A percentile compares a stretch with the other conserved stretches of the same genome.
Evolutionary conservation across 805 yeast species (phyloP).

Genomic region (Pichia paraexigua): DNA sequence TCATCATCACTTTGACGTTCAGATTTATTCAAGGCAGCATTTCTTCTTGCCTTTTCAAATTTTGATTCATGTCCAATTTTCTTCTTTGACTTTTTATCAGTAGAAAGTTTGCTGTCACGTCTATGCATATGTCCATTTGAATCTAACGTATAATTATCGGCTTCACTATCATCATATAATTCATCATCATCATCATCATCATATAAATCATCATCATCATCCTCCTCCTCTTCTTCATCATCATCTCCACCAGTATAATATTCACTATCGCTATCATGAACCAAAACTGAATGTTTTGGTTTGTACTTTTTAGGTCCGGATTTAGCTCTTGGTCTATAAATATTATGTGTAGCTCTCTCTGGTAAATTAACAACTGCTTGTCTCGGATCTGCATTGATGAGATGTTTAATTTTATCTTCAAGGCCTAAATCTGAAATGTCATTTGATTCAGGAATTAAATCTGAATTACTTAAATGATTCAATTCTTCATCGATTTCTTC

Average conservation of each 20-base stretch:
- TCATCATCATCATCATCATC: constrained; percentile 13
- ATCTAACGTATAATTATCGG: constrained; percentile 10
- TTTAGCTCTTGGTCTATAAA: background rate
- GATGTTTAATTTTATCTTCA: constrained; percentile 21
- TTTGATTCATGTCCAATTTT: constrained; percentile 15
- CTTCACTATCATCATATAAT: constrained; percentile 15
- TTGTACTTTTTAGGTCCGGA: background rate
- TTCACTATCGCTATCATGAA: constrained; percentile 5
- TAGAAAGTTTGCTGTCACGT: background rate
- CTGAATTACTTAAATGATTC: constrained; percentile 14
- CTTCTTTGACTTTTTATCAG: background rate
- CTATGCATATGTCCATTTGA: background rate
- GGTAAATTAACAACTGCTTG: constrained; percentile 14
- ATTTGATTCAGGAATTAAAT: constrained; percentile 16
- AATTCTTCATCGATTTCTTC: constrained; percentile 17
- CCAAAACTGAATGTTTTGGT: background rate
- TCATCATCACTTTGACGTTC: constrained; percentile 31
- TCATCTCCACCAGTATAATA: background rate
- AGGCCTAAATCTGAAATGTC: constrained; percentile 12
- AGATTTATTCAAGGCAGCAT: constrained; percentile 23
- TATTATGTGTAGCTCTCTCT: background rate
- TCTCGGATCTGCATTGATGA: constrained; percentile 20
- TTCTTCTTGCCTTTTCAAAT: constrained; percentile 24
- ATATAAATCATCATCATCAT: constrained; percentile 14
- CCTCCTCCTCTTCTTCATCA: constrained; percentile 13